Conservation (phyloP, 805 yeast genomes). For the Candida vaughaniae region DNA sequence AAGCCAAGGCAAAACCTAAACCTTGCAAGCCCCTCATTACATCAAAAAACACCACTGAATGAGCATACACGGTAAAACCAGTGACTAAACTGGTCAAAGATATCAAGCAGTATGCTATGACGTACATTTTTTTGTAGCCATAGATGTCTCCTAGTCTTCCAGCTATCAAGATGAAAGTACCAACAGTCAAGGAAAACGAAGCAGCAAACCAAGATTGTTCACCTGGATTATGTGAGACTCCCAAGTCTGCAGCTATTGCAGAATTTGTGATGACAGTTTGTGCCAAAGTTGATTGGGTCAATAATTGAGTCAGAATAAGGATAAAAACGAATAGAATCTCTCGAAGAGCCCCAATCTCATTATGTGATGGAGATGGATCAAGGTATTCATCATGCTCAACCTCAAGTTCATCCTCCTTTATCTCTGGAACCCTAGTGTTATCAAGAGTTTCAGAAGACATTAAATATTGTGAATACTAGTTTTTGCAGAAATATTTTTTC, state of each 20-base stretch:
- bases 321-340: slow-evolving; percentile 23
- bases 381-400: neutral
- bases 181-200: slow-evolving; percentile 33
- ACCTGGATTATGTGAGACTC: slow-evolving; percentile 24
- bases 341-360: slow-evolving; percentile 22
- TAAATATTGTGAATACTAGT: too few relatives aligned
- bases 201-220: slow-evolving; percentile 37
- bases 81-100: slow-evolving; percentile 22
- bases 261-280: slow-evolving; percentile 25
- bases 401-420: neutral
- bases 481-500: too few relatives aligned
- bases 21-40: slow-evolving; percentile 34
- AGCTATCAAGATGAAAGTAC: slow-evolving; percentile 33
- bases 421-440: too few relatives aligned
- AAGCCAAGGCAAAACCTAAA: slow-evolving; percentile 32
- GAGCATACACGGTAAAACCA: slow-evolving; percentile 27
- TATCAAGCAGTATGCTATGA: slow-evolving; percentile 24
- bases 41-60: slow-evolving; percentile 24
- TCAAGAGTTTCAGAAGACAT: too few relatives aligned
- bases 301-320: slow-evolving; percentile 27
- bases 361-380: slow-evolving; percentile 15
- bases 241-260: slow-evolving; percentile 22
- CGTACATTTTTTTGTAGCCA: slow-evolving; percentile 30
- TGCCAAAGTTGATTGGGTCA: slow-evolving; percentile 29
- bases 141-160: slow-evolving; percentile 37